Base-by-base conservation (phyloP, 129 eudicot genomes). In the Rutidosis leptorrhynchoides region DNA sequence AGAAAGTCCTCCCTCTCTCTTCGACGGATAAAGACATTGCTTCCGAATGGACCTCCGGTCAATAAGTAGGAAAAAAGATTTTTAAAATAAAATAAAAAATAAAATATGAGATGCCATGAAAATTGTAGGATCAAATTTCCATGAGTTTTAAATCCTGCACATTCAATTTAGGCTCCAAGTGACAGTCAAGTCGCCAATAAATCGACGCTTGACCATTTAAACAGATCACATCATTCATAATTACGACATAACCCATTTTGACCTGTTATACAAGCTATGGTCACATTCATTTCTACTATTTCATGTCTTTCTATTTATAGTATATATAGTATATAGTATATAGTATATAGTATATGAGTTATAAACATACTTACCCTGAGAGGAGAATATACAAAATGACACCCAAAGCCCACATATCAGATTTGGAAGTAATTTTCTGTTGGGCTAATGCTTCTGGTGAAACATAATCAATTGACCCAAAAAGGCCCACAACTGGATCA, bases 331-430 rank as follows among this genome's bases (percentile, higher is more conserved):
- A 29, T 29, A 37, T 35, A 11, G 8, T 2, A 29, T 29, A 29
- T 2, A 29, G 32, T 29, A 29, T 29, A 37, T 35, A 11, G 8
- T 37, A 10, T 10, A 37, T 37, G 45, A 37, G 15, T 37, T 4
- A 37, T 37, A 37, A 56, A 56, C 6, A 7, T n/a, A 64, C 70
- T 19, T 64, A 88, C 92, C 96, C 96, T 1, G 96, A 88, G 64
- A 88, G 91, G 27, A 88, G 89, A 74, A 88, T 85, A 64, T 88
- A 88, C 53, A 88, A 79, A 60, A 88, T 88, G 68, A 88, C 87
- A 48, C 96, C 96, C 57, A 88, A 83, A 22, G 96, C 82, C 95
- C 95, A 87, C 76, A 88, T 80, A 83, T 88, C 96, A 68, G 82
- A 85, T 67, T 78, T 85, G 14, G 80, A 55, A 4, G 92, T 83